Evolutionary conservation across 371 early-diverging fungal species (phyloP).

Genomic region (Dichotomocladium elegans): DNA sequence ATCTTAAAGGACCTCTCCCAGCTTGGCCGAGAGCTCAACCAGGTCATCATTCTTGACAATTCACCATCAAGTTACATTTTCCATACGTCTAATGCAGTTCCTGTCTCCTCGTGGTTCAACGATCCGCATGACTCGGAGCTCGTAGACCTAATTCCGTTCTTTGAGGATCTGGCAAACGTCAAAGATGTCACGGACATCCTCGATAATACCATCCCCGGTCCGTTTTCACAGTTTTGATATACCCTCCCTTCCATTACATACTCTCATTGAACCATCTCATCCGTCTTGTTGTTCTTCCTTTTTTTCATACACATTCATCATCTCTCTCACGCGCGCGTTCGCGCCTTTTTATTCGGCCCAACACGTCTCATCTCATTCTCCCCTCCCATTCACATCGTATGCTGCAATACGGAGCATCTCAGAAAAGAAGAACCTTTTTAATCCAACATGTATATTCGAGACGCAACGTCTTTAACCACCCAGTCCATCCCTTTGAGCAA

Average conservation of each 20-base stretch:
- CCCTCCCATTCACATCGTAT: too few species aligned
- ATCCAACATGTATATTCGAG: constrained; percentile 76
- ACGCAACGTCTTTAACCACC: constrained; percentile 88
- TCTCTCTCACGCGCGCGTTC: not conserved
- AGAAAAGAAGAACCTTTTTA: constrained; percentile 13
- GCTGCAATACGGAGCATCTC: too few species aligned
- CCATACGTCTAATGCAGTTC: constrained; percentile 94
- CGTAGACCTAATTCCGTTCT: constrained; percentile 85
- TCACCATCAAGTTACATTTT: constrained; percentile 91
- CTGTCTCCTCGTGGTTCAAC: constrained; percentile 92
- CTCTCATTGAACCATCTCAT: not conserved
- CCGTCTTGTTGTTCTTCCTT: not conserved
- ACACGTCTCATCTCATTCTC: too few species aligned
- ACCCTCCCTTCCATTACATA: not conserved
- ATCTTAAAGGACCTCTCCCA: constrained; percentile 61
- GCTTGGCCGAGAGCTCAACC: constrained; percentile 73
- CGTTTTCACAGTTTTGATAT: constrained; percentile 17
- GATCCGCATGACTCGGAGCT: constrained; percentile 94
- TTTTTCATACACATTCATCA: not conserved
- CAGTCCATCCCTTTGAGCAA: constrained; percentile 89
- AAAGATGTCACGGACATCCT: constrained; percentile 26
- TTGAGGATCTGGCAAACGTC: constrained; percentile 49
- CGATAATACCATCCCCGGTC: constrained; percentile 20
- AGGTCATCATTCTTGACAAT: constrained; percentile 80
- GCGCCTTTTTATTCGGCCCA: too few species aligned